Conservation (phyloP, 352 stramenopile genomes). For the Phytophthora citricola region DNA sequence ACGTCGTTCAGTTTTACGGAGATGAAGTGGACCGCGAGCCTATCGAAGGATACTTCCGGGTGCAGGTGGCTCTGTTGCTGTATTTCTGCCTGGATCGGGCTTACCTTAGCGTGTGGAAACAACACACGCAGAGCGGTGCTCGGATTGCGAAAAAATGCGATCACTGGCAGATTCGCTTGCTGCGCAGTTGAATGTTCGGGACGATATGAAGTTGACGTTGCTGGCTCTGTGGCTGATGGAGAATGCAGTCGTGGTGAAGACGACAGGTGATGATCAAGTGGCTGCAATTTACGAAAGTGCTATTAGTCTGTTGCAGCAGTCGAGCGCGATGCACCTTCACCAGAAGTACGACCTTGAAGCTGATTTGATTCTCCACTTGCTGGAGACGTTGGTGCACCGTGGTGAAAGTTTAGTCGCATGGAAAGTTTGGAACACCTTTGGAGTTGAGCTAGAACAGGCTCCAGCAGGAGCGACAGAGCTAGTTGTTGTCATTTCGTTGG, state of each 20-base stretch:
- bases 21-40: constrained; percentile 71
- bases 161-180: constrained; percentile 74
- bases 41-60: constrained; percentile 80
- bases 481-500: constrained; percentile 79
- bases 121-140: constrained; percentile 53
- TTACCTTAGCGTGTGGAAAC: constrained; percentile 63
- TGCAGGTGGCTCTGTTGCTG: constrained; percentile 73
- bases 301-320: constrained; percentile 68
- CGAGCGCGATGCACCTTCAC: constrained; percentile 77
- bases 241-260: constrained; percentile 79
- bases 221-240: constrained; percentile 83
- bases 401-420: constrained; percentile 78
- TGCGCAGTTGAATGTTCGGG: constrained; percentile 71
- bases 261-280: constrained; percentile 66
- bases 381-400: constrained; percentile 81
- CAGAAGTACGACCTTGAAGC: constrained; percentile 77
- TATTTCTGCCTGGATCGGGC: constrained; percentile 84
- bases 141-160: constrained; percentile 69
- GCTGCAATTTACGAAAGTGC: constrained; percentile 69
- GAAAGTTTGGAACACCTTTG: constrained; percentile 89
- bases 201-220: constrained; percentile 86
- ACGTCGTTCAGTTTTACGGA: constrained; percentile 68
- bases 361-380: constrained; percentile 75
- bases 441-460: constrained; percentile 59
- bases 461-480: constrained; percentile 65